Percentiles rank a stretch among this genome's conserved stretches.
These are phyloP conservation scores for Plantago ovata DNA, from an alignment of 257 asterid genomes.

Conservation along the genomic window DNA sequence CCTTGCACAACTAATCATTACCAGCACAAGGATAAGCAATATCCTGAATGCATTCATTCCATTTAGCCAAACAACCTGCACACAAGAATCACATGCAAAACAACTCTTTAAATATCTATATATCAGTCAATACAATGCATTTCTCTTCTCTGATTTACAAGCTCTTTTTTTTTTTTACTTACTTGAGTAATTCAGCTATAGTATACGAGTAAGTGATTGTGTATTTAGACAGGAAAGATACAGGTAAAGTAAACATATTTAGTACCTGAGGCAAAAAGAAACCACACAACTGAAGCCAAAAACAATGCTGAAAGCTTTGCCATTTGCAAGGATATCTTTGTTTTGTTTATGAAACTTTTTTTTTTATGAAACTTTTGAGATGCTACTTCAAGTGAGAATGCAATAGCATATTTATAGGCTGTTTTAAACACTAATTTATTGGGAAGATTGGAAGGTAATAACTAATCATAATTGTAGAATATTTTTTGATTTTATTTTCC, in stretches of 20 bases:
- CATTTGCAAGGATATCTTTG: not conserved
- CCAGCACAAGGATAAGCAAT: not conserved
- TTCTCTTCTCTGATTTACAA: too few relatives aligned
- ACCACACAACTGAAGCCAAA: not conserved
- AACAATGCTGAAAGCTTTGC: not conserved
- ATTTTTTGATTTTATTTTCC: too few relatives aligned
- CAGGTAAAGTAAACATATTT: not conserved
- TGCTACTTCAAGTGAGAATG: not conserved
- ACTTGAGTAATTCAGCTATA: not conserved
- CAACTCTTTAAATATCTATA: not conserved
- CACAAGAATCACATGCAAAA: not conserved
- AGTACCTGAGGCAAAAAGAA: not conserved
- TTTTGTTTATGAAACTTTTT: not conserved
- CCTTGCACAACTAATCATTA: not conserved
- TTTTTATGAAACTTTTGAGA: not conserved
- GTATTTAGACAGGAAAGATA: not conserved
- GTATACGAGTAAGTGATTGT: not conserved
- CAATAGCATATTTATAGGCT: too few relatives aligned
- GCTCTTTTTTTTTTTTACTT: too few relatives aligned
- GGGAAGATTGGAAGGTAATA: too few relatives aligned
- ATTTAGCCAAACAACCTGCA: conserved; percentile 1
- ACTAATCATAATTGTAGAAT: too few relatives aligned
- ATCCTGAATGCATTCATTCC: not conserved
- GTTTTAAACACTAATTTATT: too few relatives aligned
- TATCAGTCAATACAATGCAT: not conserved